Evolutionary conservation across 768 basidiomycete species (phyloP), one percentile per base, ranked within the genome.

Genomic region (Boletus subparvulus): DNA sequence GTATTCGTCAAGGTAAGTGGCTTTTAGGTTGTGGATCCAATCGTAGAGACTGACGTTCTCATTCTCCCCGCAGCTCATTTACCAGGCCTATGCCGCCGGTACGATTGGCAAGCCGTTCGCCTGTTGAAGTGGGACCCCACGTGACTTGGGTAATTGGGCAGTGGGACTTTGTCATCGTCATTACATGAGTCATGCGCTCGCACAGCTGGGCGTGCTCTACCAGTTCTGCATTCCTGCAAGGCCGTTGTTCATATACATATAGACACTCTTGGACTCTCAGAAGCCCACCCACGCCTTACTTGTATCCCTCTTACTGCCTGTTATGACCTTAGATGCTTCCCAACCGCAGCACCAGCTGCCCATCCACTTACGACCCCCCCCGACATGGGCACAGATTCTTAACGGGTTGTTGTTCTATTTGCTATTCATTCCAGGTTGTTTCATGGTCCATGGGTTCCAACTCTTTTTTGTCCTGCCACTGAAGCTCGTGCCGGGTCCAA

Each of bases 371-470:
- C 83, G 88, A 26, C 82, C 83, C 10, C 73, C 77, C 2, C 72
- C 73, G 47, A 70, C 86, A 58, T 89, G 85, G 83, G 44, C 56
- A 39, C 82, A 81, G 70, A 74, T 67, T 2, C 47, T 85, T 45
- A 67, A 79, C 28, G 85, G 77, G 28, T 33, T 83, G 6, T 66
- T 83, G 26, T 90, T 86, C 69, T 62, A 73, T 56, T 28, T 85
- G 37, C 63, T 86, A 33, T 91, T 92, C 75, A 71, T 82, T 60
- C 59, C 80, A 9, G 91, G 81, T 12, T 85, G 85, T 64, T 55
- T 92, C 33, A 83, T 86, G 75, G 79, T 91, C 60, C 84, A 92
- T 65, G 78, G 74, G 32, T 83, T 84, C 37, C 94, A 96, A 71
- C 80, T 95, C 69, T 62, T 86, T 28, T 74, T 88, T 61, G 74